These are phyloP conservation scores for Solanum hybrid DNA, from an alignment of 305 asterid genomes.

Conservation along the genomic window DNA sequence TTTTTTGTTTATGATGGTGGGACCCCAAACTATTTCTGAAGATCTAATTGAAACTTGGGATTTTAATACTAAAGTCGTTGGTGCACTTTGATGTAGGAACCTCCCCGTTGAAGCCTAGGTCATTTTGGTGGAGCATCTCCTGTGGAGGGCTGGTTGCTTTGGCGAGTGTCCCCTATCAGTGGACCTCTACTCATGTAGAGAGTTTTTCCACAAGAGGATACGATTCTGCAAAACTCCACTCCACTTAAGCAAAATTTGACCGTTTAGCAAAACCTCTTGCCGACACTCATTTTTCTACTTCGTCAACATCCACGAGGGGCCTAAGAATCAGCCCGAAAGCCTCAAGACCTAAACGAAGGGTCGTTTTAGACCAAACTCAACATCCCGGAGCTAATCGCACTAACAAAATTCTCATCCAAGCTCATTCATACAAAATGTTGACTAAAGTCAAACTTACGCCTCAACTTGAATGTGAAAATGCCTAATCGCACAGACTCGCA, in stretches of 20 bases:
- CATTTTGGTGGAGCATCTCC: background rate
- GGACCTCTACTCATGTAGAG: background rate
- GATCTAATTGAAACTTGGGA: background rate
- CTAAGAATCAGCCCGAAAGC: background rate
- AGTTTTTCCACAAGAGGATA: background rate
- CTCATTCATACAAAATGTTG: background rate
- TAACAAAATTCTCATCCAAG: background rate
- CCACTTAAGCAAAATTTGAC: background rate
- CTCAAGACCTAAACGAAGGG: background rate
- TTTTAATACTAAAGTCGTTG: background rate
- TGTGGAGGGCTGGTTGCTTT: background rate
- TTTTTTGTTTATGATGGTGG: background rate
- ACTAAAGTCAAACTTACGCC: background rate
- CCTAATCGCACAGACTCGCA: background rate
- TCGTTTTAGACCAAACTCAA: background rate
- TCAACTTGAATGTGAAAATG: background rate
- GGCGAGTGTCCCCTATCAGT: background rate
- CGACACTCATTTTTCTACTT: background rate
- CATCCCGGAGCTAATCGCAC: background rate
- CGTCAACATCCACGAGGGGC: background rate
- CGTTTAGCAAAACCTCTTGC: background rate
- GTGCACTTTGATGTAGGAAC: background rate
- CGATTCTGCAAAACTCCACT: background rate
- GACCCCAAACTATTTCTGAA: background rate
- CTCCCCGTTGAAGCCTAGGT: background rate